Conservation (phyloP, 495 filamentous ascomycete genomes). For the Aspergillus bridgeri region DNA sequence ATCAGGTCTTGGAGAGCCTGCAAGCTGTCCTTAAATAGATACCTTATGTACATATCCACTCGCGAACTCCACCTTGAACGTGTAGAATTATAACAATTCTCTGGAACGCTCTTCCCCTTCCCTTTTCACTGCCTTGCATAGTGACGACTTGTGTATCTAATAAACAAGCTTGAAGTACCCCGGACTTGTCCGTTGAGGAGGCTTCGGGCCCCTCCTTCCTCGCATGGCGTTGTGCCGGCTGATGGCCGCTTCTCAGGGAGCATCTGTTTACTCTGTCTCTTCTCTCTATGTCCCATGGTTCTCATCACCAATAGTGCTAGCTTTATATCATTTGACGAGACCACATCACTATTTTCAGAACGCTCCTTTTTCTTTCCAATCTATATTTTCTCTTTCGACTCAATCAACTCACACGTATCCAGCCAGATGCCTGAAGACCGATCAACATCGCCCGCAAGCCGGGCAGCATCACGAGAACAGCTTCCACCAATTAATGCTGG, state of each 20-base stretch:
- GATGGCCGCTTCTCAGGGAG: not conserved
- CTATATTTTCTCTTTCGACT: not conserved
- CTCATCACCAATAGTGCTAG: not conserved
- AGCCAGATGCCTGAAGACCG: not conserved
- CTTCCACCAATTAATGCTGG: too few relatives aligned
- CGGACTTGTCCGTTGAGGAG: not conserved
- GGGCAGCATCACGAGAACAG: too few relatives aligned
- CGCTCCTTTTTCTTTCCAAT: not conserved
- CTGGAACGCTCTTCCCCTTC: conserved; percentile 19
- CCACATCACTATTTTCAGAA: not conserved
- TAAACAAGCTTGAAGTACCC: not conserved
- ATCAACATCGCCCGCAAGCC: not conserved
- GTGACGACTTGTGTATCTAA: not conserved
- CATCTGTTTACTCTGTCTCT: not conserved
- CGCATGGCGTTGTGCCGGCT: not conserved
- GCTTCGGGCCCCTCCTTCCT: not conserved
- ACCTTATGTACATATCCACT: conserved; percentile 46
- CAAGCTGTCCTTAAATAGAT: conserved; percentile 71
- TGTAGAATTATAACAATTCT: conserved; percentile 48
- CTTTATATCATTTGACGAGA: not conserved
- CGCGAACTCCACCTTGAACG: conserved; percentile 28
- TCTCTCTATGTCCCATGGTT: not conserved
- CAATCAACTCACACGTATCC: not conserved
- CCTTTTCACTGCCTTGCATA: conserved; percentile 11
- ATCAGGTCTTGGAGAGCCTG: conserved; percentile 68